Conservation (phyloP, 805 yeast genomes). For the Komagataella pastoris region DNA sequence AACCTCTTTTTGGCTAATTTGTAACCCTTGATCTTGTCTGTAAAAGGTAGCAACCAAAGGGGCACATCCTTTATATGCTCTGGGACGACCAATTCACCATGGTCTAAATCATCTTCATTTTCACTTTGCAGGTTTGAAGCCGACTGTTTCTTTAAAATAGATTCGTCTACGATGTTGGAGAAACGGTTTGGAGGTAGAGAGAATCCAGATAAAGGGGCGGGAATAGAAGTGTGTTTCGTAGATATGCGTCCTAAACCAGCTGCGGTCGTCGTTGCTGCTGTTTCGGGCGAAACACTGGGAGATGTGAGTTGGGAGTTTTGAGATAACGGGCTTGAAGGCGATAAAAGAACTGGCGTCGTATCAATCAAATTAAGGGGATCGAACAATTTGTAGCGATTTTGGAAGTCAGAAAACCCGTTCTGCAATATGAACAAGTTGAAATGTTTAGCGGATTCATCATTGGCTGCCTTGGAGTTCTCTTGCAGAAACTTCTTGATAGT, state of each 20-base stretch:
- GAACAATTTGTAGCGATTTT: neutral
- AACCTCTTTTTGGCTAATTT: slow-evolving; percentile 18
- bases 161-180: slow-evolving; percentile 14
- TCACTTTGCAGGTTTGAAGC: neutral
- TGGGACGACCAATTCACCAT: neutral
- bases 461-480: neutral
- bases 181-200: slow-evolving; percentile 28
- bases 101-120: neutral
- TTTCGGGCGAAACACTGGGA: slow-evolving; percentile 1
- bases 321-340: slow-evolving; percentile 2
- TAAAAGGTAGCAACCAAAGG: slow-evolving; percentile 4
- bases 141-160: slow-evolving; percentile 9
- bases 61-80: slow-evolving; percentile 2
- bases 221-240: neutral
- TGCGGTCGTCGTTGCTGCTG: neutral
- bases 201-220: slow-evolving; percentile 22
- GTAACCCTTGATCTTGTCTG: slow-evolving; percentile 10
- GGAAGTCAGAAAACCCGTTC: slow-evolving; percentile 1
- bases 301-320: neutral
- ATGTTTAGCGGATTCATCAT: neutral
- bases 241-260: slow-evolving; percentile 3
- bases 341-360: neutral
- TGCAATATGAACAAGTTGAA: slow-evolving; percentile 1
- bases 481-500: slow-evolving; percentile 3
- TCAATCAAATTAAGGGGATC: neutral